Conservation (phyloP, 2,329 filamentous ascomycete genomes). For the Aquanectria penicillioides region DNA sequence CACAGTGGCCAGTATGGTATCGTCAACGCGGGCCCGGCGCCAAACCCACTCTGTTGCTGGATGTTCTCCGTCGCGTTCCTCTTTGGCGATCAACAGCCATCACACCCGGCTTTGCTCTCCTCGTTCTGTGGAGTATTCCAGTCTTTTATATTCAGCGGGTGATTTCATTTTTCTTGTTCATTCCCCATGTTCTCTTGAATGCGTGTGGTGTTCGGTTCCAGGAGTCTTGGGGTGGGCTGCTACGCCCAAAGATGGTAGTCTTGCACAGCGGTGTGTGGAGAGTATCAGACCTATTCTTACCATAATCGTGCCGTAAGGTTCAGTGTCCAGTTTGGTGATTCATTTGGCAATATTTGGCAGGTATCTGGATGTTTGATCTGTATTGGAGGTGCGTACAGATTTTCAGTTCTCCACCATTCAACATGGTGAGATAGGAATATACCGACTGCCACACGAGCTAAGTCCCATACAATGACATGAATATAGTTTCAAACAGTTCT, state of each 20-base stretch:
- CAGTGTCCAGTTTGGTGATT: no score
- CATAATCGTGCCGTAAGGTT: no score
- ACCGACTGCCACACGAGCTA: no score
- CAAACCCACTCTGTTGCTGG: neutral
- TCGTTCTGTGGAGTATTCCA: neutral
- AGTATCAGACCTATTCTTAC: neutral
- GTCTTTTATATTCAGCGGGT: neutral
- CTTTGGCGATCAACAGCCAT: neutral
- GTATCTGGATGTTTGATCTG: no score
- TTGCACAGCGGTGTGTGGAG: neutral
- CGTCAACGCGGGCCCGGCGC: constrained; percentile 53
- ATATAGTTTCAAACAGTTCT: no score
- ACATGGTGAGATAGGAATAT: no score
- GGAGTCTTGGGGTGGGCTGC: neutral
- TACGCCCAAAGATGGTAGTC: neutral
- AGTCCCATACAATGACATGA: no score
- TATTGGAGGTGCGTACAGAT: no score
- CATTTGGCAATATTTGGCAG: no score
- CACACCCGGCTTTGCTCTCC: neutral
- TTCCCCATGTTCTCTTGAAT: neutral
- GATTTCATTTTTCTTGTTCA: neutral
- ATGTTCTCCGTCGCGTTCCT: neutral
- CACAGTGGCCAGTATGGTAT: constrained; percentile 73
- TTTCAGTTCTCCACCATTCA: no score
- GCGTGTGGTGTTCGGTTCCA: neutral